These are phyloP conservation scores for Macaranga tanarius DNA, from an alignment of 441 rosid genomes.

Conservation along the genomic window DNA sequence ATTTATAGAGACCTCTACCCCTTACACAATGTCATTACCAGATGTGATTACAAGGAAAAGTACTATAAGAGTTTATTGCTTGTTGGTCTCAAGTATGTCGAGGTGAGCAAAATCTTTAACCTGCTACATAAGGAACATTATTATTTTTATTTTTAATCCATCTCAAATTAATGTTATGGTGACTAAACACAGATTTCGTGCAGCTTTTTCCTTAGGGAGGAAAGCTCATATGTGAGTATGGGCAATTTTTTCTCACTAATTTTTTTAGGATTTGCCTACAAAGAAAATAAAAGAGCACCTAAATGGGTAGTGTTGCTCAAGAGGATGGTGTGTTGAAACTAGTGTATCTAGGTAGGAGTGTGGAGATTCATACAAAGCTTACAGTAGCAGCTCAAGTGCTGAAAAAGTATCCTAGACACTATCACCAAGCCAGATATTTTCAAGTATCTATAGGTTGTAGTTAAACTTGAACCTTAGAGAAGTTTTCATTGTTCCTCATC, in stretches of 20 bases:
- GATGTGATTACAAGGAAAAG: conserved; percentile 65
- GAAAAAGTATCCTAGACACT: too few relatives aligned
- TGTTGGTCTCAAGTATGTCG: conserved; percentile 57
- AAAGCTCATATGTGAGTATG: conserved; percentile 79
- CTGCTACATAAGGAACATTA: conserved; percentile 7
- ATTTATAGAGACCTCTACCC: conserved; percentile 86
- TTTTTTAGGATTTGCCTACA: too few relatives aligned
- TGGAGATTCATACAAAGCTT: too few relatives aligned
- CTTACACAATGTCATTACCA: conserved; percentile 54
- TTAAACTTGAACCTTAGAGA: too few relatives aligned
- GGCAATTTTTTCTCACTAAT: conserved; percentile 87
- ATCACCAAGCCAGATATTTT: too few relatives aligned
- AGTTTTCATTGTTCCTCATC: too few relatives aligned
- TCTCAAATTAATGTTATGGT: conserved; percentile 28
- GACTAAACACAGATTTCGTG: conserved; percentile 51
- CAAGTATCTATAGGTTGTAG: too few relatives aligned
- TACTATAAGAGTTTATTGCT: conserved; percentile 62
- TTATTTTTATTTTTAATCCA: background rate
- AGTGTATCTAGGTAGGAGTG: too few relatives aligned
- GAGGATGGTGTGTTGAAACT: too few relatives aligned
- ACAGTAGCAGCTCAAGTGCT: too few relatives aligned
- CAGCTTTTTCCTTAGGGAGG: conserved; percentile 99
- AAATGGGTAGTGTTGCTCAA: too few relatives aligned
- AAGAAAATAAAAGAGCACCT: too few relatives aligned
- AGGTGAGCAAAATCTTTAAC: conserved; percentile 42